Conservation (phyloP, 306 rosid genomes). For the Quercus bicolor region DNA sequence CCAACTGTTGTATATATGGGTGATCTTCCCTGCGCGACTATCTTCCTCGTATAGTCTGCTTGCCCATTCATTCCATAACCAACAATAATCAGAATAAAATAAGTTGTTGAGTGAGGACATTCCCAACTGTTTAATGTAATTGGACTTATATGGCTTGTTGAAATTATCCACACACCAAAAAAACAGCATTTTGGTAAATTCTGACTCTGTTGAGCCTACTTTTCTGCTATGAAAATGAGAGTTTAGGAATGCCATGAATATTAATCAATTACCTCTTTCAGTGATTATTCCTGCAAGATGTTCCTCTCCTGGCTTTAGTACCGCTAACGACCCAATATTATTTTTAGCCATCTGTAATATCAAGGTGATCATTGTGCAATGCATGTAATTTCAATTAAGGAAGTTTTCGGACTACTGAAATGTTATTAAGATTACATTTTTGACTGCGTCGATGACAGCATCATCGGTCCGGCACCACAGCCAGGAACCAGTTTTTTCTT, state of each 20-base stretch:
- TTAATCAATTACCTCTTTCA: slow-evolving; percentile 67
- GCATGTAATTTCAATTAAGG: neutral
- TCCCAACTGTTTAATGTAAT: neutral
- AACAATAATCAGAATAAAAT: neutral
- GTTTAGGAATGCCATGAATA: too few species aligned
- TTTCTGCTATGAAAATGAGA: neutral
- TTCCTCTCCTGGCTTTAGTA: slow-evolving; percentile 63
- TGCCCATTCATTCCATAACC: slow-evolving; percentile 22
- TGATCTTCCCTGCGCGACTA: slow-evolving; percentile 77
- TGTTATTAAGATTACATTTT: slow-evolving; percentile 35
- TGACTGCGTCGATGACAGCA: slow-evolving; percentile 54
- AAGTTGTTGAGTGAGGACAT: neutral
- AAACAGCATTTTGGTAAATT: neutral
- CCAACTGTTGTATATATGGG: slow-evolving; percentile 59
- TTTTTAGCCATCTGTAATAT: slow-evolving; percentile 73
- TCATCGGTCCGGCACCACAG: slow-evolving; percentile 64
- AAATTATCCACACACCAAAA: too few species aligned
- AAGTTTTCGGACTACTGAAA: slow-evolving; percentile 1
- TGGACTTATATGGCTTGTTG: neutral
- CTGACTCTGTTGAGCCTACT: neutral
- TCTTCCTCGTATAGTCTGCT: slow-evolving; percentile 66
- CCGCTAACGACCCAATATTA: slow-evolving; percentile 72
- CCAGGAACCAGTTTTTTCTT: slow-evolving; percentile 62
- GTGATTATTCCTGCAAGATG: slow-evolving; percentile 81
- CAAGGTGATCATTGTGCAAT: neutral